phyloP scores from a whole-genome alignment of 306 rosid genomes.

The Alnus glutinosa region DNA sequence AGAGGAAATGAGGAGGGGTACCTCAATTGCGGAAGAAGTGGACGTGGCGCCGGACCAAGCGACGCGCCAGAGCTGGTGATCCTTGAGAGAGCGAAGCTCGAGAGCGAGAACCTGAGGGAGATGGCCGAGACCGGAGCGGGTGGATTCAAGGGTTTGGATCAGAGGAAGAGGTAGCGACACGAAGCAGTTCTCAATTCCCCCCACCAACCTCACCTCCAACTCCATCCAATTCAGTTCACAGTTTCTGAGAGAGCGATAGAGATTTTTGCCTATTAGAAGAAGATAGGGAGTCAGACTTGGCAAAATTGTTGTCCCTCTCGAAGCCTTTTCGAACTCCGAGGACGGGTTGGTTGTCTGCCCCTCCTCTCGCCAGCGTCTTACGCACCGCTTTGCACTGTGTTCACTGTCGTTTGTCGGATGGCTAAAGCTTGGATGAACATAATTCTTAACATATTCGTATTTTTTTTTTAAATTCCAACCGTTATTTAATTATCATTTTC shows the following conservation, averaged over 20 bases:
- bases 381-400: not conserved
- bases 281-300: not conserved
- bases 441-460: too few relatives aligned
- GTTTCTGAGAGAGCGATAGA: not conserved
- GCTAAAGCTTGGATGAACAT: too few relatives aligned
- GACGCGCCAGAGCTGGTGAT: slow-evolving; percentile 55
- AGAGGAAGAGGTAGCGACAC: slow-evolving; percentile 73
- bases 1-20: not conserved
- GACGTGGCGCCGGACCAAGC: slow-evolving; percentile 97
- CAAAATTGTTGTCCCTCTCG: not conserved
- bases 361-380: not conserved
- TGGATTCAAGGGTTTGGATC: slow-evolving; percentile 68
- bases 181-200: slow-evolving; percentile 63
- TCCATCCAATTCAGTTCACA: slow-evolving; percentile 38
- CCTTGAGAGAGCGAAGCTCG: slow-evolving; percentile 61
- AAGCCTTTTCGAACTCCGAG: not conserved
- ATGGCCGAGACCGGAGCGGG: slow-evolving; percentile 27
- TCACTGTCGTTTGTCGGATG: too few relatives aligned
- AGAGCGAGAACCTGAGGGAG: slow-evolving; percentile 63
- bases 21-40: slow-evolving; percentile 70
- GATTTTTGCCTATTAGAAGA: not conserved
- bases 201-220: slow-evolving; percentile 60
- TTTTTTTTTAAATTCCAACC: too few relatives aligned
- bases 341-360: not conserved
- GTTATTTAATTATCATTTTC: too few relatives aligned